Conservation (phyloP, 73 alveolate species). For the Tetrahymena malaccensis region DNA sequence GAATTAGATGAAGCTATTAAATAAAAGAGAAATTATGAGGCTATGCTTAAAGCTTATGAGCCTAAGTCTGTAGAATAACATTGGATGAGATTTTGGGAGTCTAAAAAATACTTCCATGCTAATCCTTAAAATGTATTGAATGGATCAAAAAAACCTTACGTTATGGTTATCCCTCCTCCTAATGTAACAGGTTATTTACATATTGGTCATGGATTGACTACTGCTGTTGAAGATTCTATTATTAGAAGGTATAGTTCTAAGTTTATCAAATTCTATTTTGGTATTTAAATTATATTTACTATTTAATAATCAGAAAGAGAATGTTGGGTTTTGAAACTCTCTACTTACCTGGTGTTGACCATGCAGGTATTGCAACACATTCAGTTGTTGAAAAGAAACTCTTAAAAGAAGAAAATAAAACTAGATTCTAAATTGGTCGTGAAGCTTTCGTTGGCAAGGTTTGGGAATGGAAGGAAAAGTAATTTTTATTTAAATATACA, state of each 20-base stretch:
- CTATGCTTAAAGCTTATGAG: slow-evolving; percentile 76
- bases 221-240: slow-evolving; percentile 88
- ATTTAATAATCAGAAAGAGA: slow-evolving; percentile 50
- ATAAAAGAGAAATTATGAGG: not conserved
- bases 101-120: slow-evolving; percentile 75
- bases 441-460: slow-evolving; percentile 82
- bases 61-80: slow-evolving; percentile 86
- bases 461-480: slow-evolving; percentile 96
- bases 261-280: too few species aligned
- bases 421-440: slow-evolving; percentile 84
- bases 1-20: not conserved
- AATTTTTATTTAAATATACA: not conserved
- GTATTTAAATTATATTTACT: not conserved
- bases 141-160: slow-evolving; percentile 72
- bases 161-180: slow-evolving; percentile 98
- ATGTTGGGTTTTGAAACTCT: slow-evolving; percentile 81
- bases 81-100: slow-evolving; percentile 96
- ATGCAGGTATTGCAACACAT: slow-evolving; percentile 96
- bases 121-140: slow-evolving; percentile 62
- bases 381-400: slow-evolving; percentile 91
- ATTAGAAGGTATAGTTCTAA: slow-evolving; percentile 31
- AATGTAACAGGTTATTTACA: slow-evolving; percentile 99
- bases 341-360: slow-evolving; percentile 96
- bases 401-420: slow-evolving; percentile 70
- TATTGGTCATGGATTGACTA: slow-evolving; percentile 76